A percentile compares a stretch with the other conserved stretches of the same genome.
Conservation (phyloP, 2,329 filamentous ascomycete species). For the Metarhizium humberi region DNA sequence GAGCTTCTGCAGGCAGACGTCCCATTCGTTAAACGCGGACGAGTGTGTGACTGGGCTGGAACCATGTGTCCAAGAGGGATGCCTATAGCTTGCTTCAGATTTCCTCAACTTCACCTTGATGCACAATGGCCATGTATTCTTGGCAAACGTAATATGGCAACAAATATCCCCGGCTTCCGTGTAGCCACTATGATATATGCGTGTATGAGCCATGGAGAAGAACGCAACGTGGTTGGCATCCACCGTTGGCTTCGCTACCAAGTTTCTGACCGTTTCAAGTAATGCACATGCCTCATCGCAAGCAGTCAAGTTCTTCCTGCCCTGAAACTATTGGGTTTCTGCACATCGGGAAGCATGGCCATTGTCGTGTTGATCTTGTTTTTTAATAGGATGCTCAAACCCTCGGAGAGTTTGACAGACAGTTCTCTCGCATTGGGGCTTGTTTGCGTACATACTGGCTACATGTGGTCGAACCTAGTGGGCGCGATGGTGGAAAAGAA, state of each 20-base stretch:
- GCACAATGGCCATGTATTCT: not conserved
- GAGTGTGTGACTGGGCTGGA: not conserved
- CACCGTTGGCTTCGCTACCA: no score
- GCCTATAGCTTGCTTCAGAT: not conserved
- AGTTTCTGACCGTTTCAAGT: no score
- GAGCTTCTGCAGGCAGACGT: not conserved
- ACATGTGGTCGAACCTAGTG: not conserved
- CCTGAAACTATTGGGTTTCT: conserved; percentile 22
- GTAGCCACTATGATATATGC: not conserved
- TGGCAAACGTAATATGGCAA: not conserved
- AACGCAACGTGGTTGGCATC: no score
- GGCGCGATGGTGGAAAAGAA: no score
- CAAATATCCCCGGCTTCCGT: not conserved
- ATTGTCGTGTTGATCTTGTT: conserved; percentile 20
- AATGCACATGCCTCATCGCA: no score
- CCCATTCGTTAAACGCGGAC: not conserved
- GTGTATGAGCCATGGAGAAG: no score
- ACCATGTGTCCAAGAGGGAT: not conserved
- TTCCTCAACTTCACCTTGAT: not conserved
- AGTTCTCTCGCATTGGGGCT: conserved; percentile 15
- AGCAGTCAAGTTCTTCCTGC: conserved; percentile 11
- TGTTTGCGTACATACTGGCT: conserved; percentile 6
- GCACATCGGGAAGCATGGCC: conserved; percentile 18
- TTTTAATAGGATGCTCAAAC: conserved; percentile 11
- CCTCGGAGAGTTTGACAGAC: conserved; percentile 22